Base-by-base conservation (phyloP, 257 asterid genomes). In the Gentiana straminea region DNA sequence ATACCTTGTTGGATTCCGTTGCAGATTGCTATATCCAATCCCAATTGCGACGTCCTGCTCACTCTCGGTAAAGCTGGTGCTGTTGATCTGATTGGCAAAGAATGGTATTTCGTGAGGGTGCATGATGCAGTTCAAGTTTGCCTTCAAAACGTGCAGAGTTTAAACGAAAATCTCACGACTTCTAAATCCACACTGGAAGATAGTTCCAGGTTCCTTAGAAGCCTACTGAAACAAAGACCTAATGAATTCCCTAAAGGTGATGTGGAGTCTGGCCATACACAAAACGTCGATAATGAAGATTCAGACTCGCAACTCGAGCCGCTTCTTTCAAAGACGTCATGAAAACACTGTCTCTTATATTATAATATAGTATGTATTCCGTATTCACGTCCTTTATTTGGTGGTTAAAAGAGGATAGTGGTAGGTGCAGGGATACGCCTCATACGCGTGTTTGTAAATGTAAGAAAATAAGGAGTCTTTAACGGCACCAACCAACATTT, bases 91-190 rank as follows among this genome's bases (percentile, higher is more conserved):
- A 82, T 90, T 37, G 98, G 98, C 58, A 79, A 81, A 63, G 91
- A 86, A 55, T 90, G 98, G 98, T 84, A 73, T 64, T 90, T 90
- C 36, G 98, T 90, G 33, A 79, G 98, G 61, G 89, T 86, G 33
- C 98, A 86, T 3, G 98, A 90, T 41, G 96, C 98, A 5, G 95
- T 90, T 62, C 98, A 86, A 84, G 78, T 86, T 59, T 90, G 98
- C 68, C 77, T 81, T 55, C 95, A 77, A 56, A 82, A 71, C 45
- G 96, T 84, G 12, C 94, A 76, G 69, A 73, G 78, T 63, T 62
- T 76, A 63, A 79, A 54, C 1, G 80, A 64, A 48, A 63, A 77
- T 44, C 72, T 86, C 7, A 63, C 62, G 68, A 65, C 69, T 24
- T 76, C 59, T 33, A 68, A 81, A 46, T 52, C 69, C 7, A 51